These are phyloP conservation scores for Dothideomycetes sp. DNA, from an alignment of 2,329 filamentous ascomycete species.

Conservation along the genomic window DNA sequence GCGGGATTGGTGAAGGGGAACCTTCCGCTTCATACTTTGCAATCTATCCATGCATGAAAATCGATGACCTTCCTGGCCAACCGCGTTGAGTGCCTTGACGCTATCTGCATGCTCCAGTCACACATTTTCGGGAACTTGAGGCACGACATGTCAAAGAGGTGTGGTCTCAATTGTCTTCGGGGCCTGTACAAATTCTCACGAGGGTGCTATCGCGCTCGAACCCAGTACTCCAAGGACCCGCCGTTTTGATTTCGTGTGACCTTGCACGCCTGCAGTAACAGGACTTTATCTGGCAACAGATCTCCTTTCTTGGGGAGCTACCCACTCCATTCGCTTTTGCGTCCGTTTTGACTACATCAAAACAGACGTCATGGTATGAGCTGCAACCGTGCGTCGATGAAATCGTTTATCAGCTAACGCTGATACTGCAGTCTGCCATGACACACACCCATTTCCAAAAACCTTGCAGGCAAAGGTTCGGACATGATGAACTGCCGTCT, in stretches of 20 bases:
- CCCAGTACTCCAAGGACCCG: neutral
- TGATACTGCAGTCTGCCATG: constrained; percentile 8
- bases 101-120: neutral
- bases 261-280: neutral
- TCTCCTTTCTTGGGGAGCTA: neutral
- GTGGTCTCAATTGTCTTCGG: no score
- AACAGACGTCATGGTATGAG: constrained; percentile 3
- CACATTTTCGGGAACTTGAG: neutral
- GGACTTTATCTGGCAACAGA: constrained; percentile 4
- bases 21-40: neutral
- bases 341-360: neutral
- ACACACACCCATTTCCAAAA: neutral
- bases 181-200: constrained; percentile 6
- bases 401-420: no score
- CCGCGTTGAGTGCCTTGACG: constrained; percentile 5
- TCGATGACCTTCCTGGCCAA: constrained; percentile 1
- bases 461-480: neutral
- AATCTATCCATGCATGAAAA: constrained; percentile 7
- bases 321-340: neutral
- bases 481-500: neutral
- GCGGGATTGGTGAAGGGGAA: constrained; percentile 1
- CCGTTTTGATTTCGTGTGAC: constrained; percentile 3
- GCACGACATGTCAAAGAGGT: neutral
- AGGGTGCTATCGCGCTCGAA: constrained; percentile 6
- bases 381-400: no score